These are phyloP conservation scores for Termitomyces sp. DNA, from an alignment of 768 basidiomycete species.

Conservation along the genomic window DNA sequence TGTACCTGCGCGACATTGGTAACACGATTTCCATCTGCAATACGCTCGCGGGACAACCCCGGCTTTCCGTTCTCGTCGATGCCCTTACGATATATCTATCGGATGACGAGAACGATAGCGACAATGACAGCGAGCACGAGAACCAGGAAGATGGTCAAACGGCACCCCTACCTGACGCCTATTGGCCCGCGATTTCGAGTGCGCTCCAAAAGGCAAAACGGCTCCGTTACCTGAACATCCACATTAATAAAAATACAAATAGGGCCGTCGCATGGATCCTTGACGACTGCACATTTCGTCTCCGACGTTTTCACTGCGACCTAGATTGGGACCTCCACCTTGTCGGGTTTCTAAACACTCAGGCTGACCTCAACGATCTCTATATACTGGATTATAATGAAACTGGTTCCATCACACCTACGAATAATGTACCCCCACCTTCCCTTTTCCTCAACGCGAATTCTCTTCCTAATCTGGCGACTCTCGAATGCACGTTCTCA, in stretches of 20 bases:
- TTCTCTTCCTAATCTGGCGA: constrained; percentile 48
- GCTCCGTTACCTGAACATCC: constrained; percentile 54
- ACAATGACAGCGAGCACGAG: constrained; percentile 26
- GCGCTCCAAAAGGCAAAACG: constrained; percentile 47
- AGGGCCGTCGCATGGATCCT: constrained; percentile 41
- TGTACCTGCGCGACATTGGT: constrained; percentile 42
- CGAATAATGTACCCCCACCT: constrained; percentile 23
- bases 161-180: constrained; percentile 30
- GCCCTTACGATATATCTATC: constrained; percentile 50
- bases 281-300: constrained; percentile 44
- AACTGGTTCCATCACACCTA: constrained; percentile 13
- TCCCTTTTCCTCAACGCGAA: constrained; percentile 25
- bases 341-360: constrained; percentile 49
- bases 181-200: constrained; percentile 50
- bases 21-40: constrained; percentile 44
- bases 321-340: constrained; percentile 62
- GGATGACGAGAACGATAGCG: constrained; percentile 30
- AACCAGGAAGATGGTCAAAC: constrained; percentile 23
- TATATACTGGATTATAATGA: constrained; percentile 46
- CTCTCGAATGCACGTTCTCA: constrained; percentile 65
- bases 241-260: constrained; percentile 36
- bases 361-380: constrained; percentile 48
- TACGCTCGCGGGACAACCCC: constrained; percentile 43
- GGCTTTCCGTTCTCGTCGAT: constrained; percentile 52
- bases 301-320: constrained; percentile 65